Conservation (phyloP, 495 filamentous ascomycete genomes). For the Pyrenopolyporus hunteri region DNA sequence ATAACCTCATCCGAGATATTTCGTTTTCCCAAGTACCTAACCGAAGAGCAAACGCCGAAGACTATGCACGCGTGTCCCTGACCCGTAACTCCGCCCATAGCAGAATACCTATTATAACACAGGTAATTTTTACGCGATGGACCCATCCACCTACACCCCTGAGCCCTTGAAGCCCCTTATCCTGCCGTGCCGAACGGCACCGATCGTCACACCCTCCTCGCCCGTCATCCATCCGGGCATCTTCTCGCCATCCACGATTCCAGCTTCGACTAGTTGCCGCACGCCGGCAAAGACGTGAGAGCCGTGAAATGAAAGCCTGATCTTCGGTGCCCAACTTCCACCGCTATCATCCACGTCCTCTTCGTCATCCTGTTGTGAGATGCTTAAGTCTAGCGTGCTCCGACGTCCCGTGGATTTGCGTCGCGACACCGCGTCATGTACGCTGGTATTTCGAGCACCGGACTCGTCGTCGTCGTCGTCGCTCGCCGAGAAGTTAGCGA, state of each 20-base stretch:
- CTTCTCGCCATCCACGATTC: slow-evolving; percentile 71
- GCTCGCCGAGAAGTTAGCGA: slow-evolving; percentile 4
- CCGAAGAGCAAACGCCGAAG: slow-evolving; percentile 4
- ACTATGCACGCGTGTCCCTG: background rate
- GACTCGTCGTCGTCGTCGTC: slow-evolving; percentile 31
- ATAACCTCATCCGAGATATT: slow-evolving; percentile 15
- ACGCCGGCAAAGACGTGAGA: slow-evolving; percentile 82
- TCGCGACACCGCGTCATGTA: slow-evolving; percentile 28
- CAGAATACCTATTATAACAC: background rate
- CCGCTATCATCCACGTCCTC: slow-evolving; percentile 35
- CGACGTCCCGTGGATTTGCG: slow-evolving; percentile 34
- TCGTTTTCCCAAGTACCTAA: background rate
- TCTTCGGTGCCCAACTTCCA: slow-evolving; percentile 57
- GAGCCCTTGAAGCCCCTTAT: slow-evolving; percentile 58
- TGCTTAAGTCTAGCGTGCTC: slow-evolving; percentile 41
- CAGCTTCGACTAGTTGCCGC: slow-evolving; percentile 73
- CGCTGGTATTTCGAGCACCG: slow-evolving; percentile 37
- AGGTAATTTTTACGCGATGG: background rate
- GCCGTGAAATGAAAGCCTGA: slow-evolving; percentile 73
- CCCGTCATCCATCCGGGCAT: slow-evolving; percentile 95
- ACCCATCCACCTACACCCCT: slow-evolving; percentile 46
- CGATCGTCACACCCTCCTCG: slow-evolving; percentile 78
- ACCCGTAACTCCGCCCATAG: background rate
- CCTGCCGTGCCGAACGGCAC: slow-evolving; percentile 67
- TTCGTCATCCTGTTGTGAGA: slow-evolving; percentile 26